Conservation (phyloP, 345 rosid species). For the Ceriops decandra region DNA sequence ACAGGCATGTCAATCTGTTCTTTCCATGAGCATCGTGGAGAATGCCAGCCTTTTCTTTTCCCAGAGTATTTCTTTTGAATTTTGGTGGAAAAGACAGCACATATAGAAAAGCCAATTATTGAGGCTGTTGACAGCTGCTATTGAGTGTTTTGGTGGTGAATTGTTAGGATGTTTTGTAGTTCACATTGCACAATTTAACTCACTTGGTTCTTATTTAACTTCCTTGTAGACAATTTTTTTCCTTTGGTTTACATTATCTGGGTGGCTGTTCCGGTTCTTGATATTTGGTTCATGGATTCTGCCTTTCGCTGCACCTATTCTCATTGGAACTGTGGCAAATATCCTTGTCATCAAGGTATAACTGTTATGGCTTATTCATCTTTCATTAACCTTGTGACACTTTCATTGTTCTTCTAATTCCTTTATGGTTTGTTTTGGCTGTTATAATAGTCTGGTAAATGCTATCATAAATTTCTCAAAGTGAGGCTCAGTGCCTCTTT, state of each 20-base stretch:
- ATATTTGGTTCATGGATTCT: slow-evolving; percentile 71
- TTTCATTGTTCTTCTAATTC: not conserved
- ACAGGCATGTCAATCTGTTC: too few relatives aligned
- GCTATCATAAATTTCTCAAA: not conserved
- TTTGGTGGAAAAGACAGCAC: too few relatives aligned
- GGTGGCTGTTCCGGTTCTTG: slow-evolving; percentile 85
- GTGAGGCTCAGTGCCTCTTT: not conserved
- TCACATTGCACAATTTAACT: not conserved
- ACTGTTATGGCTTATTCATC: not conserved
- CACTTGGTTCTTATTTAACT: slow-evolving; percentile 3
- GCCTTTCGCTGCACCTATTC: slow-evolving; percentile 93
- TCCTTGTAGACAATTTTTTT: slow-evolving; percentile 66
- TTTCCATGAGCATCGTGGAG: too few relatives aligned
- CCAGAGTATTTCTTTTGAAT: too few relatives aligned
- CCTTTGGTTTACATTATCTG: slow-evolving; percentile 91
- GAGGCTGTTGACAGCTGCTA: not conserved
- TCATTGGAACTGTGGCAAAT: slow-evolving; percentile 85
- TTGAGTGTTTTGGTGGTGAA: not conserved
- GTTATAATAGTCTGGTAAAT: not conserved
- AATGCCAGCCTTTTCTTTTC: too few relatives aligned
- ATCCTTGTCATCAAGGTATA: slow-evolving; percentile 82
- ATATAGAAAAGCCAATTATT: not conserved
- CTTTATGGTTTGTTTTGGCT: too few relatives aligned
- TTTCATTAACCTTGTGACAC: not conserved
- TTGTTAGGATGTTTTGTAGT: not conserved